Base-by-base conservation (phyloP, 805 yeast genomes). In the Maudiozyma barnettii region DNA sequence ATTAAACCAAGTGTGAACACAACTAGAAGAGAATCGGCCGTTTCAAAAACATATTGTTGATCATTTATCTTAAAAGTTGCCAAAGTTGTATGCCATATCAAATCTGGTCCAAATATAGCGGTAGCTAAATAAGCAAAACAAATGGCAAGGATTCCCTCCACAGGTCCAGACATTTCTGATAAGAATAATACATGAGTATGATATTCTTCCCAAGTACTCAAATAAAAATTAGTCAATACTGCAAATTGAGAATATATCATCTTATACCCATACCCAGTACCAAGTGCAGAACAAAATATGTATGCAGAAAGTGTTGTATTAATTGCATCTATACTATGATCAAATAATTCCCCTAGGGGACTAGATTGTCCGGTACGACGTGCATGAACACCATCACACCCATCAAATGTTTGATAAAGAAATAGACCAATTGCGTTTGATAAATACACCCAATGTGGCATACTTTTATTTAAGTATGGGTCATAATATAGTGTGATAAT, bases 371-470 rank as follows among this genome's bases (percentile, higher is more conserved):
- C 95, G 1, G 96, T 90, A 59, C 91, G 78, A 61, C 98, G 79
- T 14, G 97, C 97, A 64, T 90, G 98, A 53, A 84, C 77, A 4
- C 98, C 98, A 65, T 90, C 98, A 65, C 96, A 85, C 0, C 96
- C 96, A 65, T 90, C 98, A 64, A 90, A 88, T 0, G 97, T 90
- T 64, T 90, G 98, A 65, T 90, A 90, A 75, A 89, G 70, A 61
- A 90, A 89, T 54, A 90, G 68, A 5, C 95, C 91, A 51, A 84
- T 60, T 0, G 95, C 96, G 62, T 86, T 85, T 41, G 81, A 69
- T 54, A 77, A 75, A 61, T 84, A 86, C 16, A 82, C 75, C 95
- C 95, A 86, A 31, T 75, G 64, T 6, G 98, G 96, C 12, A 76
- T 71, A 2, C 70, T 71, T 35, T 72, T 56, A 42, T 77, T 65